phyloP scores from a whole-genome alignment of 495 filamentous ascomycete genomes.

The Platismatia glauca region DNA sequence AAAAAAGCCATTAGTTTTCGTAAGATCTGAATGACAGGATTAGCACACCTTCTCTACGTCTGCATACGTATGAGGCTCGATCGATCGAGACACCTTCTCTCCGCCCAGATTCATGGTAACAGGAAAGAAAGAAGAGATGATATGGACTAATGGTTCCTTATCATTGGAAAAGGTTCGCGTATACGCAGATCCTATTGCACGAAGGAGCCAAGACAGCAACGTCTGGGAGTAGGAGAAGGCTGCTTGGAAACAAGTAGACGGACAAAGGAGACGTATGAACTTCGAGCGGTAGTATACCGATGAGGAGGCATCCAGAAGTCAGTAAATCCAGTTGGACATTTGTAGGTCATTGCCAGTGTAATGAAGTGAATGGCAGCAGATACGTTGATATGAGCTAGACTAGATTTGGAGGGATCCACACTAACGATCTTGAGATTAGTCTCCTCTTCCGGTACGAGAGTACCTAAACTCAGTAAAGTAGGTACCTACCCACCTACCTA shows the following conservation, averaged over 20 bases:
- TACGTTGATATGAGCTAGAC: background rate
- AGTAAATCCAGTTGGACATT: background rate
- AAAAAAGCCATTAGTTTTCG: background rate
- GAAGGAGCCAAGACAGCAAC: conserved; percentile 1
- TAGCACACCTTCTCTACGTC: conserved; percentile 11
- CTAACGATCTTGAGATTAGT: background rate
- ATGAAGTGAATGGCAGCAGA: background rate
- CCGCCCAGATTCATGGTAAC: background rate
- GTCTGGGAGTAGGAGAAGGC: background rate
- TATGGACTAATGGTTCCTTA: background rate
- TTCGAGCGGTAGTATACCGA: background rate
- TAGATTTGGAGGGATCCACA: too few species aligned
- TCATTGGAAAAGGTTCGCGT: background rate
- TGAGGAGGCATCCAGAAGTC: background rate
- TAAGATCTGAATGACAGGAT: background rate
- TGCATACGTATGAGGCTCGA: conserved; percentile 1
- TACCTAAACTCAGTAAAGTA: too few species aligned
- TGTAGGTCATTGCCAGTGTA: background rate
- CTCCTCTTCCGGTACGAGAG: too few species aligned
- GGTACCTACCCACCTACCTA: too few species aligned
- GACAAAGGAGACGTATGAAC: background rate
- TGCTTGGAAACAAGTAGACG: background rate
- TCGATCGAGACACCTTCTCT: background rate
- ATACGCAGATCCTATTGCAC: background rate
- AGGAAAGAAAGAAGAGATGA: background rate